A percentile compares a stretch with the other conserved stretches of the same genome.
Conservation (phyloP, 164 flowering plant genomes). For the Piper longum region DNA sequence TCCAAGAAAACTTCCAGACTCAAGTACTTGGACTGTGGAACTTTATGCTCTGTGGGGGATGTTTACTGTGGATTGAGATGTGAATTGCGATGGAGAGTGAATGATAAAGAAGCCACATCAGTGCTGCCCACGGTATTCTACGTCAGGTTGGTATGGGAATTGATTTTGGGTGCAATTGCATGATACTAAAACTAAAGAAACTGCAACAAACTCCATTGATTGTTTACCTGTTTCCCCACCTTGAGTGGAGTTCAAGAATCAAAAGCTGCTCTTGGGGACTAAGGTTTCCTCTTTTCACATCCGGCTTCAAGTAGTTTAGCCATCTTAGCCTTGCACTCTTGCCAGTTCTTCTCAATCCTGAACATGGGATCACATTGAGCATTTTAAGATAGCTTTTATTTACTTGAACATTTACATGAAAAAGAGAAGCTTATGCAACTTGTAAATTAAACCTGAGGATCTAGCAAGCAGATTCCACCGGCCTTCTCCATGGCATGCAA, state of each 20-base stretch:
- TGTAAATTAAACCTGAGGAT: constrained; percentile 33
- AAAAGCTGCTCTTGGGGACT: constrained; percentile 58
- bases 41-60: neutral
- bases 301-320: constrained; percentile 77
- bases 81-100: neutral
- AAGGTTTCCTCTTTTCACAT: constrained; percentile 63
- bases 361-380: neutral
- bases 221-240: constrained; percentile 65
- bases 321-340: constrained; percentile 86
- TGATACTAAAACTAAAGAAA: neutral
- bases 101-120: neutral
- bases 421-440: neutral
- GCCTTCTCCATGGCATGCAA: constrained; percentile 58
- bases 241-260: constrained; percentile 78
- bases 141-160: neutral
- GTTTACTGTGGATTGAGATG: neutral
- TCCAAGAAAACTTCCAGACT: too few relatives aligned
- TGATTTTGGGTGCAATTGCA: neutral
- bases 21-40: neutral
- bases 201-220: too few relatives aligned
- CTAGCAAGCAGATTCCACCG: constrained; percentile 70
- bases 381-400: neutral
- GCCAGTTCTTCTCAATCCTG: constrained; percentile 76
- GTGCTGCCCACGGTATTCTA: too few relatives aligned
- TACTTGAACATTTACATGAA: neutral